Evolutionary conservation across 2,329 filamentous ascomycete species (phyloP), one percentile per base, ranked within the genome.

Genomic region (Pseudofabraea citricarpa): DNA sequence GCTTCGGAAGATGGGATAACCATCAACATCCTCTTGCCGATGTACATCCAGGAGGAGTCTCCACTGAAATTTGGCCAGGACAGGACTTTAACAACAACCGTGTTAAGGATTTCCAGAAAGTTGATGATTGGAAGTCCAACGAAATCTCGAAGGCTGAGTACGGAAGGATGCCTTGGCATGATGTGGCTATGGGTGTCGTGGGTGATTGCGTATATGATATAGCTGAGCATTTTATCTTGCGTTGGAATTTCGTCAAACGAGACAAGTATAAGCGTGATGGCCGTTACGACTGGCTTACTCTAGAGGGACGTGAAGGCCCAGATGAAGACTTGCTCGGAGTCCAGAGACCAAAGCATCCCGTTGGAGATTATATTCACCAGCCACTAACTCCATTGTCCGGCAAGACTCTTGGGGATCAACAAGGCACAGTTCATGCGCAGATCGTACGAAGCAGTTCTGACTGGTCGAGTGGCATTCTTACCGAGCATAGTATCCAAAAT

Each of bases 1-100:
- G 93, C 64, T 98, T 96, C 61, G 93, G 93, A 7, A 81, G 93
- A 41, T 97, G 90, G 90, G 93, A 98, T 58, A 77, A 78, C 43
- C 80, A 86, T 50, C 87, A 95, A 58, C 93, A 97, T 65, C 77
- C 83, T 1, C 74, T 96, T 12, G 77, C 91, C 1, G 93, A 97
- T 62, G 82, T 90, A 1, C 90, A 97, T 61, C 91, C 91, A 0
- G 82, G 84, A 33, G 87, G 87, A 16, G 78, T 95, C 15, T 72
- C 78, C 12, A 80, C 90, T 43, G 90, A 96, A 63, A 74, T 96
- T 16, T 98, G 89, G 74, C 90, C 93, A 0, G 93, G 93, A 1
- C 93, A 98, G 60, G 93, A 98, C 58, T 97, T 94, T 72, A 97
- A 97, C 66, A 97, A 97, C 65, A 96, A 95, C 63, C 81, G 91